Percentiles rank a stretch among this genome's conserved stretches.
Evolutionary conservation across 2,329 filamentous ascomycete species (phyloP).

Genomic region (Ceratocystis ficicola): DNA sequence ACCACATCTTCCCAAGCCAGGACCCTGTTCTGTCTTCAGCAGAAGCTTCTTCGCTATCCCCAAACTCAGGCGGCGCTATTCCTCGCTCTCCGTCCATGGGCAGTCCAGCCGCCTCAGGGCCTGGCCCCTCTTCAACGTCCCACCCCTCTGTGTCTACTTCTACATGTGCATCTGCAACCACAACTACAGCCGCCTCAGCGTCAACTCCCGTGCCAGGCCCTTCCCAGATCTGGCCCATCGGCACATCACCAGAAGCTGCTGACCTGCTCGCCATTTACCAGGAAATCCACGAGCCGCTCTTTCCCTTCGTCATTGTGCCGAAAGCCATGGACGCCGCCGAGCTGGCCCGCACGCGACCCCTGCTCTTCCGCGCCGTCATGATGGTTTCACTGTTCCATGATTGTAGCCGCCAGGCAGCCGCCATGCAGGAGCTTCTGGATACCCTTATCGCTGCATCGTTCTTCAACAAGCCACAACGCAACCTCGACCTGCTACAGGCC

Average conservation of each 20-base stretch:
- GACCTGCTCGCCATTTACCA: conserved; percentile 32
- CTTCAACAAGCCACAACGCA: conserved; percentile 33
- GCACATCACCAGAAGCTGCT: conserved; percentile 32
- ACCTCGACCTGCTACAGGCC: conserved; percentile 38
- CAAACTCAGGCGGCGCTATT: not conserved
- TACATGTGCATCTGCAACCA: not conserved
- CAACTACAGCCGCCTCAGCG: conserved; percentile 22
- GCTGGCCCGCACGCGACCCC: conserved; percentile 33
- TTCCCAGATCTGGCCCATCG: conserved; percentile 22
- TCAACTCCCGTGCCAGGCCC: conserved; percentile 12
- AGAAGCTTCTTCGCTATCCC: not conserved
- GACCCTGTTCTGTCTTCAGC: not conserved
- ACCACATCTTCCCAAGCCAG: conserved; percentile 14
- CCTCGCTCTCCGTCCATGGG: not conserved
- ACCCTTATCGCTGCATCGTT: conserved; percentile 34
- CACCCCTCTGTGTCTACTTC: conserved; percentile 16
- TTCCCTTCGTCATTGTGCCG: conserved; percentile 38
- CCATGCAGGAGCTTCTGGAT: conserved; percentile 36
- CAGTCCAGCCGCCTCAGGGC: not conserved
- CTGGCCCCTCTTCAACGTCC: not conserved
- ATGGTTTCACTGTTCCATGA: conserved; percentile 35
- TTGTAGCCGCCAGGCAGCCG: conserved; percentile 33
- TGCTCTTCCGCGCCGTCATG: conserved; percentile 41
- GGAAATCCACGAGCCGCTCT: conserved; percentile 29
- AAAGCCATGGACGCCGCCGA: conserved; percentile 29